A percentile compares a stretch with the other conserved stretches of the same genome.
Evolutionary conservation across 2,329 filamentous ascomycete genomes (phyloP).

Genomic region (Leptoxyphium fumago): DNA sequence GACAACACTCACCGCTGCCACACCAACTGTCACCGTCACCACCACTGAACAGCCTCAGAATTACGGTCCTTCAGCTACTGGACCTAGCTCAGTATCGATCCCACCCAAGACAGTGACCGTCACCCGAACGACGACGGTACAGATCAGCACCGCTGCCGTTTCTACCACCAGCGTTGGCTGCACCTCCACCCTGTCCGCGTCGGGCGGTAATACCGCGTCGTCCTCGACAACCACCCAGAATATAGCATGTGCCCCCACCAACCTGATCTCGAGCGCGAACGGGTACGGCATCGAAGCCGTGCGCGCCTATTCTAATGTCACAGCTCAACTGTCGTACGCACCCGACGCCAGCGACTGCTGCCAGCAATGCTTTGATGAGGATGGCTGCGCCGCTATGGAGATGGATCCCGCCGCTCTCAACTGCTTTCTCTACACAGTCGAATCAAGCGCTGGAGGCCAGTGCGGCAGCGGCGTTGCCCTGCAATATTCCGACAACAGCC

Average conservation of each 20-base stretch:
- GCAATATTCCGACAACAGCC: constrained; percentile 9
- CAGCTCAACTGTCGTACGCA: constrained; percentile 11
- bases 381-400: constrained; percentile 12
- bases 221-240: constrained; percentile 14
- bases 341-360: constrained; percentile 13
- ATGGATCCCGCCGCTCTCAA: constrained; percentile 13
- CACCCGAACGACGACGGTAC: constrained; percentile 5
- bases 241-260: constrained; percentile 15
- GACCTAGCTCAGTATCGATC: constrained; percentile 3
- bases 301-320: constrained; percentile 9
- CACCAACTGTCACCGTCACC: constrained; percentile 6
- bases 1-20: constrained; percentile 10
- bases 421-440: constrained; percentile 13
- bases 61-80: neutral
- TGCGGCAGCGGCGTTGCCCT: constrained; percentile 10
- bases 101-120: constrained; percentile 8
- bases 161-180: constrained; percentile 9
- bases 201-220: neutral
- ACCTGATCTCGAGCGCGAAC: constrained; percentile 10
- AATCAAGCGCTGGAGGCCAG: constrained; percentile 5
- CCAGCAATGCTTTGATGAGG: constrained; percentile 13
- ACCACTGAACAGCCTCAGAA: constrained; percentile 2
- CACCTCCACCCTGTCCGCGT: neutral
- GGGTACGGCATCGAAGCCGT: constrained; percentile 12
- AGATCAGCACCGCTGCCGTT: constrained; percentile 4